Percentiles rank a stretch among this genome's conserved stretches.
Evolutionary conservation across 371 early-diverging fungal genomes (phyloP).

Genomic region (Amoeboradix gromovi): DNA sequence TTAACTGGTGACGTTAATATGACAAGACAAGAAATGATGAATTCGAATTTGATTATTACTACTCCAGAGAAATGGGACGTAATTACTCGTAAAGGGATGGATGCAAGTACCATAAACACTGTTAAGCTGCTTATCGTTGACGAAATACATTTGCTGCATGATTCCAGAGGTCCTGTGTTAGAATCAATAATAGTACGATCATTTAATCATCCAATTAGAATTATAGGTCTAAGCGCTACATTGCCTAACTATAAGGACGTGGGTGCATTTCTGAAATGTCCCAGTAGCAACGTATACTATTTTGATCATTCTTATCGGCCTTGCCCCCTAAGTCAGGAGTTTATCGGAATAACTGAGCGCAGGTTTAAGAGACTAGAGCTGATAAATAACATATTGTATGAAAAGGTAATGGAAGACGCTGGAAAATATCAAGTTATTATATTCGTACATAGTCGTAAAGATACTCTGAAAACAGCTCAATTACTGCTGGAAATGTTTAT

Average conservation of each 20-base stretch:
- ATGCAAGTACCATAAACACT: slow-evolving; percentile 58
- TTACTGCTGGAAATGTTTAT: slow-evolving; percentile 62
- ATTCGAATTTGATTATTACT: slow-evolving; percentile 88
- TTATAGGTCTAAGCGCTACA: slow-evolving; percentile 95
- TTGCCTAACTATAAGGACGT: slow-evolving; percentile 95
- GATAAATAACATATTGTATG: slow-evolving; percentile 81
- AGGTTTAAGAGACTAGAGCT: slow-evolving; percentile 71
- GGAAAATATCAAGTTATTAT: slow-evolving; percentile 74
- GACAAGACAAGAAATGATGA: slow-evolving; percentile 68
- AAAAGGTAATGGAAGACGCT: slow-evolving; percentile 63
- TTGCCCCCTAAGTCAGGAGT: slow-evolving; percentile 74
- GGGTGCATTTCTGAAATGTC: slow-evolving; percentile 73
- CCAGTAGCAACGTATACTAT: slow-evolving; percentile 51
- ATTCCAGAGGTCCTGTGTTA: slow-evolving; percentile 91
- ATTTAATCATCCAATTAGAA: slow-evolving; percentile 26
- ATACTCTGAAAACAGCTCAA: slow-evolving; percentile 77
- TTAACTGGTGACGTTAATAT: slow-evolving; percentile 92
- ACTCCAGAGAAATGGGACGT: slow-evolving; percentile 99
- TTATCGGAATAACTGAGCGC: slow-evolving; percentile 80
- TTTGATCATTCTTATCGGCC: slow-evolving; percentile 82
- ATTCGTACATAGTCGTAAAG: slow-evolving; percentile 92
- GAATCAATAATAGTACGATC: slow-evolving; percentile 87
- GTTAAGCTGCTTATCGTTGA: slow-evolving; percentile 91
- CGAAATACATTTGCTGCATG: slow-evolving; percentile 96
- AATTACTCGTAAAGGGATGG: slow-evolving; percentile 79